phyloP scores from a whole-genome alignment of 2,329 filamentous ascomycete species.

The Diaporthe vexans region DNA sequence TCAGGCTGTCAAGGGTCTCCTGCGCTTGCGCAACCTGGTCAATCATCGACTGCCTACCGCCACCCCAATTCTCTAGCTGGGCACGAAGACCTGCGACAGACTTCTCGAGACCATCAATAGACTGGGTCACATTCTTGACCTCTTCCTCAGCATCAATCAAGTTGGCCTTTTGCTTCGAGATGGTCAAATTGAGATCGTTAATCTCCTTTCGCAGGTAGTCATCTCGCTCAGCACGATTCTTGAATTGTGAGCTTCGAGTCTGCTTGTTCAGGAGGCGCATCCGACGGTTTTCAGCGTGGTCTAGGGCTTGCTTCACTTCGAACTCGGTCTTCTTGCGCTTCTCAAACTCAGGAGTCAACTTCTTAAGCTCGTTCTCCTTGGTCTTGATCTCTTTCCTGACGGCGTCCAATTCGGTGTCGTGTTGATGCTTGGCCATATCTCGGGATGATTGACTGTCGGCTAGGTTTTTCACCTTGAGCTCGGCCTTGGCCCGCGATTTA shows the following conservation, averaged over 20 bases:
- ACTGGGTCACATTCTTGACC: constrained; percentile 77
- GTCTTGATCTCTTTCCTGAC: constrained; percentile 81
- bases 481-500: constrained; percentile 84
- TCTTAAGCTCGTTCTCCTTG: constrained; percentile 82
- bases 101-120: constrained; percentile 79
- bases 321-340: constrained; percentile 80
- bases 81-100: constrained; percentile 79
- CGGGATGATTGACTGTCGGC: constrained; percentile 85
- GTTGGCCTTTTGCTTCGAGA: constrained; percentile 87
- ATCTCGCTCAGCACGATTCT: constrained; percentile 89
- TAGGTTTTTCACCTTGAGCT: constrained; percentile 86
- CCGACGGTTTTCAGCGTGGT: constrained; percentile 80
- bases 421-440: constrained; percentile 78
- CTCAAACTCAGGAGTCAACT: constrained; percentile 83
- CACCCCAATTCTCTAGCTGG: constrained; percentile 83
- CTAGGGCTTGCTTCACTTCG: constrained; percentile 78
- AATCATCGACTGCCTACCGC: constrained; percentile 78
- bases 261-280: constrained; percentile 93
- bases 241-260: constrained; percentile 88
- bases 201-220: constrained; percentile 86
- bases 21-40: constrained; percentile 83
- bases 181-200: constrained; percentile 80
- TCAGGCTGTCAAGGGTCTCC: constrained; percentile 82
- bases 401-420: constrained; percentile 78
- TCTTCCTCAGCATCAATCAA: constrained; percentile 88